Base-by-base conservation (phyloP, 2,329 filamentous ascomycete species). In the Aspergillus sp. region DNA sequence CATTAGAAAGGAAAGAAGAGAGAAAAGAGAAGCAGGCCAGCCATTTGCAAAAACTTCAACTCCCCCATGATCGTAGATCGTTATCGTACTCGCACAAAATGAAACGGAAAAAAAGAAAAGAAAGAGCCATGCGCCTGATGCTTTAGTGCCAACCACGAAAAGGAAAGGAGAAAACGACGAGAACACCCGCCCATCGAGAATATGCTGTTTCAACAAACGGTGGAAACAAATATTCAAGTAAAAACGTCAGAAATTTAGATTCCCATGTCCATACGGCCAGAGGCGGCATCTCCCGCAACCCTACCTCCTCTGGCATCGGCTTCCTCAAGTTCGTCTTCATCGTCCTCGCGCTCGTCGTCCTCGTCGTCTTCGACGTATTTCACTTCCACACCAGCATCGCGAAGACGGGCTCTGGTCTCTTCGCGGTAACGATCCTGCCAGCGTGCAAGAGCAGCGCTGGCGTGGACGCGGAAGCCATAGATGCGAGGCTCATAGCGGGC, bases 391-490 rank as follows among this genome's bases (percentile, higher is more conserved):
- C 80, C 80, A 34, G 78, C 75, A 60, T 87, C 86, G 65, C 88
- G 82, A 62, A 99, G 80, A 42, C 93, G 83, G 53, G 86, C 83
- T 67, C 91, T 88, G 89, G 96, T 91, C 47, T 92, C 87, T 55
- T 93, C 89, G 59, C 92, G 83, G 71, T 90, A 85, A 44, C 81
- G 82, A 70, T 90, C 88, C 77, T 99, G 95, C 95, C 95, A 99
- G 68, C 95, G 85, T 64, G 92, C 87, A 65, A 99, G 80, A 3
- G 93, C 88, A 0, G 95, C 93, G 15, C 89, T 85, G 4, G 92
- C 90, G 77, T 99, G 95, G 5, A 99, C 92, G 70, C 91, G 91
- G 82, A 99, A 99, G 34, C 95, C 95, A 74, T 95, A 99, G 59
- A 96, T 89, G 57, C 90, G 86, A 22, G 95, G 95, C 56, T 93